Conservation (phyloP, 805 yeast genomes). For the Starmera quercuum region DNA sequence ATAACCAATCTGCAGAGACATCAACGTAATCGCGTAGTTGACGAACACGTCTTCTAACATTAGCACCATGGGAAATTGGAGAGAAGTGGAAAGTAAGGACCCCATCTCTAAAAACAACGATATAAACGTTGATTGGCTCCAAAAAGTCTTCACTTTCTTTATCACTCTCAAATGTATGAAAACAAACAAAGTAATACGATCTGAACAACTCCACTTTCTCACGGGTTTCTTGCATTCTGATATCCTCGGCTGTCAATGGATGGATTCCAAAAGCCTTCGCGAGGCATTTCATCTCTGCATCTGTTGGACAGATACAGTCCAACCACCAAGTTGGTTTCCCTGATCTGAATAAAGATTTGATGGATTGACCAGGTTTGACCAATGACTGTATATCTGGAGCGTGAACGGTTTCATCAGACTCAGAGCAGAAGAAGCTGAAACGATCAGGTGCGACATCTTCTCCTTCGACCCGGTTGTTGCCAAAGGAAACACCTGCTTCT, state of each 20-base stretch:
- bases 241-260: slow-evolving; percentile 97
- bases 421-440: slow-evolving; percentile 76
- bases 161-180: slow-evolving; percentile 92
- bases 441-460: slow-evolving; percentile 53
- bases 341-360: slow-evolving; percentile 61
- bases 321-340: slow-evolving; percentile 92
- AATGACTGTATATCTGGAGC: slow-evolving; percentile 81
- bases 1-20: slow-evolving; percentile 75
- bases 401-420: slow-evolving; percentile 80
- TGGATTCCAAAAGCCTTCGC: slow-evolving; percentile 95
- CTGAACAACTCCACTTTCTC: slow-evolving; percentile 93
- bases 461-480: slow-evolving; percentile 30
- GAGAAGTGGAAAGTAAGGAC: slow-evolving; percentile 63
- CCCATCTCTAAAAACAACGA: slow-evolving; percentile 65
- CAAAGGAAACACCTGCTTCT: slow-evolving; percentile 30
- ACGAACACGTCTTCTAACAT: slow-evolving; percentile 75
- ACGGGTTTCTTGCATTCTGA: slow-evolving; percentile 91
- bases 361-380: slow-evolving; percentile 54
- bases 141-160: slow-evolving; percentile 73
- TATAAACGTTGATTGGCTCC: slow-evolving; percentile 72
- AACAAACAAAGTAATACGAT: slow-evolving; percentile 88
- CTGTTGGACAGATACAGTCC: slow-evolving; percentile 91
- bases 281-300: slow-evolving; percentile 84
- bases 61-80: slow-evolving; percentile 62
- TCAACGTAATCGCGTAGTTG: slow-evolving; percentile 71